Percentiles rank a stretch among this genome's conserved stretches.
Conservation (phyloP, 1,139 yeast genomes). For the Geotrichum restrictum region DNA sequence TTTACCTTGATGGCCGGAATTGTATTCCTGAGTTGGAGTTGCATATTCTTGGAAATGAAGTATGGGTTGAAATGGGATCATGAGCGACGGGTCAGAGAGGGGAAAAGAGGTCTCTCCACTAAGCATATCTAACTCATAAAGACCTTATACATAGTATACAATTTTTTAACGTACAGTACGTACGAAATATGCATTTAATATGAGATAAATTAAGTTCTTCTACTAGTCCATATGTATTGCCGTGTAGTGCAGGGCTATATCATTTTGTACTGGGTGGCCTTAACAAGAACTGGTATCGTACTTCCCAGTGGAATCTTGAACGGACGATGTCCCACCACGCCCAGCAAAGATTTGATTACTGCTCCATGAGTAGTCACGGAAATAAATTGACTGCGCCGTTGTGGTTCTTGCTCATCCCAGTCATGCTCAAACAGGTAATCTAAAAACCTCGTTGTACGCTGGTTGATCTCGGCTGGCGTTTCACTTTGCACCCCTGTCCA, state of each 20-base stretch:
- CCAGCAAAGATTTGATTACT: conserved; percentile 51
- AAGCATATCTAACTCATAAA: too few relatives aligned
- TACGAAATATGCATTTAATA: too few relatives aligned
- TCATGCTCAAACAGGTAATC: conserved; percentile 42
- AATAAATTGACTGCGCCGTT: conserved; percentile 34
- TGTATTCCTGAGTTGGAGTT: conserved; percentile 12
- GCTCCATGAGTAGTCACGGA: conserved; percentile 63
- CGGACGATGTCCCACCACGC: conserved; percentile 51
- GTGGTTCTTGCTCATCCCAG: conserved; percentile 28
- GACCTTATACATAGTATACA: too few relatives aligned
- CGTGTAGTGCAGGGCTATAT: too few relatives aligned
- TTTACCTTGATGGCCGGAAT: conserved; percentile 54
- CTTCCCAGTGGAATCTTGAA: conserved; percentile 63
- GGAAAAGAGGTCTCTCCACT: neutral
- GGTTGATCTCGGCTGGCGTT: conserved; percentile 47
- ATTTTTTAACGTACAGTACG: too few relatives aligned
- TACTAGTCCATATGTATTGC: too few relatives aligned
- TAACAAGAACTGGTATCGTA: conserved; percentile 59
- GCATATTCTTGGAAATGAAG: conserved; percentile 13
- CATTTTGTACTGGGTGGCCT: conserved; percentile 9
- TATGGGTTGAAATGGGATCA: conserved; percentile 16
- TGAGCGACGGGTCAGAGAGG: conserved; percentile 11
- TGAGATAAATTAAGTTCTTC: too few relatives aligned
- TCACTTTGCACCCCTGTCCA: conserved; percentile 47
- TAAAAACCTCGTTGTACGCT: conserved; percentile 49